Base-by-base conservation (phyloP, 2,329 filamentous ascomycete species). In the Thielaviopsis euricoi region DNA sequence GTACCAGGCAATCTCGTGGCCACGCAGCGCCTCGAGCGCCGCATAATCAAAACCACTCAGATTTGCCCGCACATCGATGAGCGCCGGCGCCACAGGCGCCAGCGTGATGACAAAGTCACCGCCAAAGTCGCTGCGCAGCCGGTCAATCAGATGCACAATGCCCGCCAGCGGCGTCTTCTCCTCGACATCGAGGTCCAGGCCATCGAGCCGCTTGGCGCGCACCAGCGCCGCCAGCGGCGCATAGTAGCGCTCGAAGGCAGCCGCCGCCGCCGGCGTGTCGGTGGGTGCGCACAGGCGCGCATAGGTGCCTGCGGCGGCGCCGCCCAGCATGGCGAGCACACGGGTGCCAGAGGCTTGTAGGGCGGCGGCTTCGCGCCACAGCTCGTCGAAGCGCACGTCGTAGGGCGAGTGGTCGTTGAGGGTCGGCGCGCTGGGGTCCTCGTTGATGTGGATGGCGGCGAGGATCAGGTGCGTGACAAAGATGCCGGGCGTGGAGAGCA, bases 281-380 rank as follows among this genome's bases (percentile, higher is more conserved):
- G 74, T 67, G 52, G 67, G 67, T 58, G 80, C 79, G 65, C 85
- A 60, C 3, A 83, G 76, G 0, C 76, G 75, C 53, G 61, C 25
- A 58, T 79, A 95, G 13, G 82, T 85, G 12, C 89, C 90, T n/a
- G 60, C 78, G 77, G 88, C 89, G 2, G 89, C 89, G 17, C 90
- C 90, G 46, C 90, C 90, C 1, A 95, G 75, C 87, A 96, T 93
- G 57, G 81, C 87, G 67, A 95, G 76, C 13, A 95, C 81, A 64
- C 85, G 89, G 62, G 95, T 76, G 49, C 89, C 89, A 6, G 77
- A 76, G 1, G 78, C 78, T 67, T 93, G 85, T 6, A 95, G 72
- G 62, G 82, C 73, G 7, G 78, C 76, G 9, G 88, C 79, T 69
- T 96, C 90, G 22, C 78, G 78, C 89, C 89, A 96, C 40, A 95